Base-by-base conservation (phyloP, 768 basidiomycete species). In the Kwoniella dendrophila region DNA sequence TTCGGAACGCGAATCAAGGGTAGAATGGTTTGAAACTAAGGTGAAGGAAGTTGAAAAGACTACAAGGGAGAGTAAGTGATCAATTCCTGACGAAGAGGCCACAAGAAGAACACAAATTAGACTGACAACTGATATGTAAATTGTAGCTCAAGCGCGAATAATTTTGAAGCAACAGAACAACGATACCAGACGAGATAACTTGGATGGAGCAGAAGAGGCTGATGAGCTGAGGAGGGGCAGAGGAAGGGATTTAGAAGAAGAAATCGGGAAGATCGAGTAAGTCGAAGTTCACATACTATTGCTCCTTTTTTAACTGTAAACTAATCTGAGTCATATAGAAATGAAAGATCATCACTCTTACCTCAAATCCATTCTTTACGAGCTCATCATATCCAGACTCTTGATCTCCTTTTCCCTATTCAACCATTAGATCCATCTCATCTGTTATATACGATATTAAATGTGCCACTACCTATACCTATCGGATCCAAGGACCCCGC, bases 391-490 rank as follows among this genome's bases (percentile, higher is more conserved):
- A 81, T 92, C 62, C 86, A 87, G 18, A 84, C 83, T 12, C 84
- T 96, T 45, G 85, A 89, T 40, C 81, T 82, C 12, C 88, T 95
- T 68, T 97, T 88, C 78, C 93, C 94, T 24, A 95, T 99, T 70
- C 89, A 91, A 55, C 86, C 95, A 18, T 83, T 87, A 48, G 88
- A 89, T 11, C 83, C 92, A 12, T 86, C 90, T 0, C 88, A 92
- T 70, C 82, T 98, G n/a, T 85, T 96, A 29, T 99, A 89, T 78
- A 86, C 89, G 12, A 90, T 99, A 75, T 82, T 93, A 51, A 83
- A 84, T 51, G 86, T 91, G 47, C 90, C 96, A n/a, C 83, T 99
- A 10, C 94, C 96, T 1, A 93, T 97, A 63, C 92, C 92, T 16
- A 69, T 87, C 24, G 82, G 84, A 30, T 66, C 85, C 4, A 85